Conservation (phyloP, 306 rosid species). For the Cucurbita pepo region DNA sequence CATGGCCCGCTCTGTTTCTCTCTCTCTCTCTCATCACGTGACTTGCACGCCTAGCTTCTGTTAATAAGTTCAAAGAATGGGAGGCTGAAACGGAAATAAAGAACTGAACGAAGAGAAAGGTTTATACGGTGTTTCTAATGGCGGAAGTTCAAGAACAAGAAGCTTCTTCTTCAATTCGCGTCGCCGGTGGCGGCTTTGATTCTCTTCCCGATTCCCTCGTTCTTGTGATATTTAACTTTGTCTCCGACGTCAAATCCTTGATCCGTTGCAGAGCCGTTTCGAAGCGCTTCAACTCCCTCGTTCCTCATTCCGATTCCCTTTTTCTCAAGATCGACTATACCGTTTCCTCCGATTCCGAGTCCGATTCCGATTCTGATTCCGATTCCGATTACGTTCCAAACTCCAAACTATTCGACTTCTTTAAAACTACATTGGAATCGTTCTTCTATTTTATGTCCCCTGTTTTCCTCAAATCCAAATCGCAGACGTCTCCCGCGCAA, state of each 20-base stretch:
- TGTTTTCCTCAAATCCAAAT: neutral
- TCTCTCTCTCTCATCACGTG: neutral
- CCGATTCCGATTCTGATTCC: neutral
- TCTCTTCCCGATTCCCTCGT: slow-evolving; percentile 25
- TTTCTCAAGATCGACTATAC: slow-evolving; percentile 26
- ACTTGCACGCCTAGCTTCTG: neutral
- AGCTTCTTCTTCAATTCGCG: neutral
- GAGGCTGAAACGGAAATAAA: too few species aligned
- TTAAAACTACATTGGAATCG: slow-evolving; percentile 16
- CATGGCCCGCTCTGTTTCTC: neutral
- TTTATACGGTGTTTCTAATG: neutral
- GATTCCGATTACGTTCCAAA: neutral
- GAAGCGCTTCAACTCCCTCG: slow-evolving; percentile 32
- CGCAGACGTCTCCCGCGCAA: slow-evolving; percentile 17
- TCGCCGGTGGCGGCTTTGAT: slow-evolving; percentile 18
- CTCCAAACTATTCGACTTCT: slow-evolving; percentile 6
- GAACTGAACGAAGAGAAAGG: too few species aligned
- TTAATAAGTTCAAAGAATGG: neutral
- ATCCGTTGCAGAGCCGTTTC: slow-evolving; percentile 28
- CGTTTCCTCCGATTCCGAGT: slow-evolving; percentile 14
- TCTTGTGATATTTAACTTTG: slow-evolving; percentile 27
- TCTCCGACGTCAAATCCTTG: slow-evolving; percentile 29
- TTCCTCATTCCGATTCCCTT: slow-evolving; percentile 27
- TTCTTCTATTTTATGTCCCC: slow-evolving; percentile 15
- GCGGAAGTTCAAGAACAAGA: neutral